phyloP scores from a whole-genome alignment of 1,139 yeast genomes.

The Hansenula sp. region DNA sequence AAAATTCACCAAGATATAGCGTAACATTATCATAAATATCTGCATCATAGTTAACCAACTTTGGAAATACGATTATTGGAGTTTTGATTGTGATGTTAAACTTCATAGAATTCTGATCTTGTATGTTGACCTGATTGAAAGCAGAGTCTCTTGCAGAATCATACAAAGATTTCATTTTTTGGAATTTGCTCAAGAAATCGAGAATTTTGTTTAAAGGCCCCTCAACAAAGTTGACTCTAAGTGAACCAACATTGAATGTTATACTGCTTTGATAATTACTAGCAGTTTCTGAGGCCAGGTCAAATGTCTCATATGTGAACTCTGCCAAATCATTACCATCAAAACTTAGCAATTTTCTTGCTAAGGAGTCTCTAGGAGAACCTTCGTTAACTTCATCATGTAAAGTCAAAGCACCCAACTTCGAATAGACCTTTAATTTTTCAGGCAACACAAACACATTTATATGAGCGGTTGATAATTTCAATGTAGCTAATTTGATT shows the following conservation, averaged over 20 bases:
- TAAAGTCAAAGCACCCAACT: conserved; percentile 74
- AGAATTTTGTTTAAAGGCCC: conserved; percentile 69
- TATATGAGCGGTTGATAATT: conserved; percentile 70
- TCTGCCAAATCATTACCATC: conserved; percentile 84
- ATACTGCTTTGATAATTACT: conserved; percentile 55
- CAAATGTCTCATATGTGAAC: conserved; percentile 78
- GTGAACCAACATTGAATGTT: conserved; percentile 69
- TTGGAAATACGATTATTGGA: conserved; percentile 81
- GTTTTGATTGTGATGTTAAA: conserved; percentile 72
- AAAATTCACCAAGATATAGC: conserved; percentile 80
- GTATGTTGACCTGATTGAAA: conserved; percentile 43
- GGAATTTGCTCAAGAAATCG: conserved; percentile 68
- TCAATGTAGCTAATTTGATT: conserved; percentile 72
- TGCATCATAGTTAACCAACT: conserved; percentile 37
- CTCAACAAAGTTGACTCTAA: conserved; percentile 74
- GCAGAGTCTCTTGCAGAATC: conserved; percentile 91
- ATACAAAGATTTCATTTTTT: conserved; percentile 79
- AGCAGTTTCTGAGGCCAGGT: conserved; percentile 40
- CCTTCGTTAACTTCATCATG: conserved; percentile 74
- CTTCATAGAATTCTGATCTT: conserved; percentile 57
- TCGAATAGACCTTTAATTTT: conserved; percentile 69
- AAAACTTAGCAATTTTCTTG: conserved; percentile 68
- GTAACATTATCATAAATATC: conserved; percentile 56
- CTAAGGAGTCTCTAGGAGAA: conserved; percentile 50
- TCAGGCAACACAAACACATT: conserved; percentile 68